Evolutionary conservation across 306 rosid genomes (phyloP), one percentile per base, ranked within the genome.

Genomic region (Acacia crassicarpa): DNA sequence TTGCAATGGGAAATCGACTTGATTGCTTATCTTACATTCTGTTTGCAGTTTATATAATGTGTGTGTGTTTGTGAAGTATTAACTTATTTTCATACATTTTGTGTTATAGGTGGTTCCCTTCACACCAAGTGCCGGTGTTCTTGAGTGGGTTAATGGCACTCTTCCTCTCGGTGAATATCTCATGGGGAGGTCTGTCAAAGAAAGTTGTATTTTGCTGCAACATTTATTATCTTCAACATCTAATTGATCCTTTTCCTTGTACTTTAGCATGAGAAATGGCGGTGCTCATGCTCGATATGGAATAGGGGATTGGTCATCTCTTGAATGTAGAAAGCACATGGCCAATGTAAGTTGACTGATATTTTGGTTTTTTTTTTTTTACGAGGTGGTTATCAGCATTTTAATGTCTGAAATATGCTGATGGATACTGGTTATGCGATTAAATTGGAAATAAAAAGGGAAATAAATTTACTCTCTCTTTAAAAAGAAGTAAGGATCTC

Each of bases 91-190:
- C 27, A 63, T 77, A 72, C 51, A 72, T 70, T 72, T 71, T 38
- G 72, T 86, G 84, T 54, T 61, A 76, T 75, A 95, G 98, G 98
- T 95, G 49, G 93, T 95, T 85, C 98, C 98, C 79, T 95, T 95
- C 89, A 93, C 98, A 84, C 98, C 98, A 49, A 95, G 98, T 86
- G 98, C 98, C 35, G 98, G 98, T 84, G 95, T 95, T 85, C 98
- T 95, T 88, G 98, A 95, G 88, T 95, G 98, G 98, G 98, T 93
- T 69, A 89, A 89, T 88, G 98, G 98, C 49, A 93, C 97, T 79
- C 88, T 93, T 87, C 98, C 98, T 78, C 93, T 93, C n/a, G 97
- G 95, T 35, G 98, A 95, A 75, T 93, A 93, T 86, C 98, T 95
- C 71, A 75, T 88, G 58, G 98, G 95, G 74, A 95, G 98, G 98